Percentiles rank a stretch among this genome's conserved stretches.
Evolutionary conservation across 441 rosid species (phyloP).

Genomic region (Erodium trifolium): DNA sequence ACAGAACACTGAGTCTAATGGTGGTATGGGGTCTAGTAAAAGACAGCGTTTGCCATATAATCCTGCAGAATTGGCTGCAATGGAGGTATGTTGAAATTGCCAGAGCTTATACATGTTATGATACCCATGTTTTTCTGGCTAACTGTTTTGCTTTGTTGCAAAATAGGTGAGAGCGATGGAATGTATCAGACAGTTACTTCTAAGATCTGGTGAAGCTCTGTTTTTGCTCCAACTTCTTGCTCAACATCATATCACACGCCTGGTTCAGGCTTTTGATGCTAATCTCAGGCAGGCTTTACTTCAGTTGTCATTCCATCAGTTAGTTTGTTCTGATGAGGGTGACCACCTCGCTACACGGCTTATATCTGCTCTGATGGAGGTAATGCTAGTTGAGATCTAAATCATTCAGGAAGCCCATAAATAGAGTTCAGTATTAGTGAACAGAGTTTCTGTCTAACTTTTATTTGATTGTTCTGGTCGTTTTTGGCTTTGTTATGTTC

Average conservation of each 20-base stretch:
- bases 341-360: slow-evolving; percentile 80
- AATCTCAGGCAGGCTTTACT: slow-evolving; percentile 47
- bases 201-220: slow-evolving; percentile 92
- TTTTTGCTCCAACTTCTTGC: slow-evolving; percentile 86
- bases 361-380: slow-evolving; percentile 87
- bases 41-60: slow-evolving; percentile 72
- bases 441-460: slow-evolving; percentile 1
- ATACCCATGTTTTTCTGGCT: slow-evolving; percentile 14
- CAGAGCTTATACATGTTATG: slow-evolving; percentile 13
- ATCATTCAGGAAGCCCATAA: slow-evolving; percentile 7
- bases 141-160: neutral
- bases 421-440: slow-evolving; percentile 7
- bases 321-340: slow-evolving; percentile 95
- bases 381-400: slow-evolving; percentile 22
- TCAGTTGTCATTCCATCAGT: slow-evolving; percentile 81
- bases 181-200: slow-evolving; percentile 89
- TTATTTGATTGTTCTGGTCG: slow-evolving; percentile 12
- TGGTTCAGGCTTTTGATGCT: slow-evolving; percentile 78
- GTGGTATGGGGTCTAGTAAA: slow-evolving; percentile 58
- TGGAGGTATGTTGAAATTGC: slow-evolving; percentile 54
- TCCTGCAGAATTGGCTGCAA: slow-evolving; percentile 89
- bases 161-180: slow-evolving; percentile 95
- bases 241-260: slow-evolving; percentile 73
- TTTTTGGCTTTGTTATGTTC: slow-evolving; percentile 11
- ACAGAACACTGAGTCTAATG: slow-evolving; percentile 46